Evolutionary conservation across 2,329 filamentous ascomycete genomes (phyloP).

Genomic region (Celoporthe dispersa): DNA sequence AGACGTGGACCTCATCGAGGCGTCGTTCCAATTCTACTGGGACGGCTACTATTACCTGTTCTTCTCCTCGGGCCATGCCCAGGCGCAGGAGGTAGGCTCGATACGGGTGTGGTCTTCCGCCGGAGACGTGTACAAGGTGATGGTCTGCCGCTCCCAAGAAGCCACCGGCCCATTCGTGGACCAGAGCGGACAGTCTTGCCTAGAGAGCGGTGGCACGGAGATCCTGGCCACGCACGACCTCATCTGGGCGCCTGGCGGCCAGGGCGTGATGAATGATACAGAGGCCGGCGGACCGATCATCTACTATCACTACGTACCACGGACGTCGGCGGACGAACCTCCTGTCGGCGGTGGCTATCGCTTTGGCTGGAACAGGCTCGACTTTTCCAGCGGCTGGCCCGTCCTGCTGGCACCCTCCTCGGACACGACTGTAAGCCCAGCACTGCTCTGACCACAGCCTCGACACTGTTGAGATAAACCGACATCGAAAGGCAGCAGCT

Average conservation of each 20-base stretch:
- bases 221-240: constrained; percentile 60
- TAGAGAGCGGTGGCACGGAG: constrained; percentile 58
- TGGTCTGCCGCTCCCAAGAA: constrained; percentile 60
- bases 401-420: background rate
- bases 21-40: constrained; percentile 57
- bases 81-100: constrained; percentile 61
- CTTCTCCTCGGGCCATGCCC: constrained; percentile 54
- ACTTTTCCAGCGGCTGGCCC: background rate
- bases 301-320: constrained; percentile 61
- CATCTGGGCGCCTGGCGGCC: constrained; percentile 66
- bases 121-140: constrained; percentile 64
- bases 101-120: constrained; percentile 49
- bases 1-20: constrained; percentile 46
- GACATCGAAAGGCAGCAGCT: background rate
- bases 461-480: background rate
- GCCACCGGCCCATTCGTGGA: constrained; percentile 62
- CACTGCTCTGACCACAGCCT: background rate
- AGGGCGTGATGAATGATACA: constrained; percentile 58
- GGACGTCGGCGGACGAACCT: background rate
- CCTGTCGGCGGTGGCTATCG: background rate
- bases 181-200: constrained; percentile 54
- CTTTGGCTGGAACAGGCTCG: background rate
- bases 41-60: constrained; percentile 68
- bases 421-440: background rate
- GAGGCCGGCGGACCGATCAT: constrained; percentile 54